Evolutionary conservation across 768 basidiomycete species (phyloP), one percentile per base, ranked within the genome.

Genomic region (Podaxis carcinomalis): DNA sequence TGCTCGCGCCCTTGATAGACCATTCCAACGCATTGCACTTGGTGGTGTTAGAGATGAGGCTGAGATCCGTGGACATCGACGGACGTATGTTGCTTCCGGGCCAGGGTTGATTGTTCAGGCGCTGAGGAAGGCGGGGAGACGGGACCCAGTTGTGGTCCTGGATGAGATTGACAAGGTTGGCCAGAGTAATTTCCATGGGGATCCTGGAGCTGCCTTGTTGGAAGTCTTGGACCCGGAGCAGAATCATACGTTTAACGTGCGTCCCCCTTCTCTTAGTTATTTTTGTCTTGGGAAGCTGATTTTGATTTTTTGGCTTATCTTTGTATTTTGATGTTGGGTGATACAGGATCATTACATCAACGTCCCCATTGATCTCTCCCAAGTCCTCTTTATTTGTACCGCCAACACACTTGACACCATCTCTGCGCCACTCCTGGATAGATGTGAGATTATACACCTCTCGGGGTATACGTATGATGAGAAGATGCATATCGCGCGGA

Each of bases 211-310:
- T 40, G 95, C 95, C 0, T 73, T 98, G 62, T 75, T 98, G 3
- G 95, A 98, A 68, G 93, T 95, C 0, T 79, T 98, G 56, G 95
- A 97, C 70, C 95, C 95, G 0, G 95, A 97, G 70, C 93, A 96
- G 72, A 95, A 95, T 63, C 83, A 90, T 68, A 80, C 84, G 0
- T 92, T 92, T 69, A 90, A 89, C 69, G 42, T 44, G 42, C 16
- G 42, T 44, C 6, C 19, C 42, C 5, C 6, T 2, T 44, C 5
- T 5, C n/a, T 44, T n/a, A 9, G 32, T 32, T 32, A 32, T 32
- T 32, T 32, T 32, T 32, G 32, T 32, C 32, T 9, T 9, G 32
- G 32, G 32, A 7, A 2, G 32, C 32, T 32, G 32, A 32, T 44
- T 3, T 16, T 19, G 19, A 9, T n/a, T 16, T 16, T 7, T 16